Conservation (phyloP, 2,329 filamentous ascomycete species). For the Graphilbum fragrans region DNA sequence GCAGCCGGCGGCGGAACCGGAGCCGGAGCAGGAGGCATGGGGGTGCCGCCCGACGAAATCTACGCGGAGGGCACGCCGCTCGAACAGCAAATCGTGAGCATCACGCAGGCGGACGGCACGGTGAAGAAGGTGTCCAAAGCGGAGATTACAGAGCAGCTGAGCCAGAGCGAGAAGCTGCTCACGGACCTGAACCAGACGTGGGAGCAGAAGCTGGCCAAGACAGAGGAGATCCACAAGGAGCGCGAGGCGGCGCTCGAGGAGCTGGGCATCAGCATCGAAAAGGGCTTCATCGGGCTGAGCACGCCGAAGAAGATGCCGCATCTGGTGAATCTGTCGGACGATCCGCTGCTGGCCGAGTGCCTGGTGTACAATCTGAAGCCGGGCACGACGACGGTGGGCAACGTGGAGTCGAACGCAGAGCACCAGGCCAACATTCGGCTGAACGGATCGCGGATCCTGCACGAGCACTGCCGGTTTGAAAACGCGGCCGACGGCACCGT, state of each 20-base stretch:
- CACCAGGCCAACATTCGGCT: conserved; percentile 77
- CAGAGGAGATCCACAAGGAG: conserved; percentile 95
- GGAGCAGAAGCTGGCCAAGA: conserved; percentile 93
- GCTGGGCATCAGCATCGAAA: conserved; percentile 96
- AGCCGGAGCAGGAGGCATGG: conserved; percentile 23
- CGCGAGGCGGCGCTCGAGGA: conserved; percentile 91
- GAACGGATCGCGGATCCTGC: conserved; percentile 85
- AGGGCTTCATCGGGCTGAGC: conserved; percentile 88
- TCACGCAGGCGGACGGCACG: conserved; percentile 71
- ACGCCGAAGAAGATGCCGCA: conserved; percentile 99
- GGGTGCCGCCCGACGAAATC: conserved; percentile 58
- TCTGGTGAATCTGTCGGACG: conserved; percentile 93
- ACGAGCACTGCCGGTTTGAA: conserved; percentile 89
- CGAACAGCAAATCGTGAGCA: conserved; percentile 93
- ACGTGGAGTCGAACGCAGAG: conserved; percentile 71
- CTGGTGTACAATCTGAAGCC: conserved; percentile 97
- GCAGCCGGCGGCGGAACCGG: conserved; percentile 29
- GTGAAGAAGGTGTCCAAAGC: conserved; percentile 96
- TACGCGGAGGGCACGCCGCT: conserved; percentile 87
- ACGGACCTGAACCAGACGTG: conserved; percentile 96
- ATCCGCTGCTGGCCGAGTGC: conserved; percentile 87
- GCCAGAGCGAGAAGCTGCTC: conserved; percentile 91
- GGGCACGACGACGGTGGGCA: conserved; percentile 85
- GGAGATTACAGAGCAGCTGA: conserved; percentile 92
- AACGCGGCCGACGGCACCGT: conserved; percentile 79